Base-by-base conservation (phyloP, 2,329 filamentous ascomycete genomes). In the Fusarium brachygibbosum region DNA sequence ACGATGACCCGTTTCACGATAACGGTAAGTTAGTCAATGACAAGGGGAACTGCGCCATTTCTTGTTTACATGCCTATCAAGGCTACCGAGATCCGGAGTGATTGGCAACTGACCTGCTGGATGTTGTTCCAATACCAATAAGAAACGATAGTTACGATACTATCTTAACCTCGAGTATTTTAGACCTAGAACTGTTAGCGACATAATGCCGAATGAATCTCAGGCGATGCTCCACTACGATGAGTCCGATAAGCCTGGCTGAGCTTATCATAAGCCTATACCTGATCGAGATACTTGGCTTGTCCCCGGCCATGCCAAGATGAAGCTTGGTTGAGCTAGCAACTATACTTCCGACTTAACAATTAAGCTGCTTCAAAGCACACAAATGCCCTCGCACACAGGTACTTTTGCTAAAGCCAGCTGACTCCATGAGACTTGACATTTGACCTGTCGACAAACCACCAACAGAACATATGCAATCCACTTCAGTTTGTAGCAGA, bases 51-150 rank as follows among this genome's bases (percentile, higher is more conserved):
- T 40, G 60, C 50, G 58, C 51, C 10, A 58, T 64, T 58, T 50
- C 25, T 25, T 34, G n/a, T 40, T 17, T 32, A 57, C 59, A 55
- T 63, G 44, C 58, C 60, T 63, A 58, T 63, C 53, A 40, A 44
- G 42, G 60, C n/a, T 63, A 63, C 46, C 29, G 34, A 45, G 31
- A 23, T 51, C 28, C 38, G n/a, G 10, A 38, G 50, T 25, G 23
- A 23, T 13, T 4, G n/a, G 21, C 37, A 10, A 37, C 25, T 51
- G 34, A 38, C 23, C 13, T 16, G 9, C 12, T 13, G 16, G 10
- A 12, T 28, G 6, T 23, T n/a, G 21, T 25, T 37, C 21, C 13
- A 28, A 13, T 19, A 2, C 23, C 23, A 28, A 51, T 51, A 2
- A 17, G 9, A 12, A 11, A 6, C 4, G 1, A 7, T 1, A 6